Conservation (phyloP, 2,329 filamentous ascomycete genomes). For the Fusarium sp. region DNA sequence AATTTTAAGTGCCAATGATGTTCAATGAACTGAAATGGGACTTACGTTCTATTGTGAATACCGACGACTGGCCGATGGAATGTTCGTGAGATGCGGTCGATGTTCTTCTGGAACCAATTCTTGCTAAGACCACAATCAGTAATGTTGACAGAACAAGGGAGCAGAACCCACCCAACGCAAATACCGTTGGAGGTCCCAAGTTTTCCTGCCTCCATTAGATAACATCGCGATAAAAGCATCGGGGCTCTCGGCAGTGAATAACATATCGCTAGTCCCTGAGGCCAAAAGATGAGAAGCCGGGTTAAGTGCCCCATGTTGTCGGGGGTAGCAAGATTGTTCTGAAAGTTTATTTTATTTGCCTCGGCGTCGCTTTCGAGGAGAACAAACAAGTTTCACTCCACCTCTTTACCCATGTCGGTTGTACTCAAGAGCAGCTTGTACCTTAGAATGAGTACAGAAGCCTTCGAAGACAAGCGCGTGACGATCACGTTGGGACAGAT, state of each 20-base stretch:
- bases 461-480: too few relatives aligned
- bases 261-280: not conserved
- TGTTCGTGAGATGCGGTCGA: slow-evolving; percentile 25
- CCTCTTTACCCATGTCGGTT: too few relatives aligned
- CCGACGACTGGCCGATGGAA: slow-evolving; percentile 29
- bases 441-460: too few relatives aligned
- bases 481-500: too few relatives aligned
- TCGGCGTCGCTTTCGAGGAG: too few relatives aligned
- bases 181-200: slow-evolving; percentile 9
- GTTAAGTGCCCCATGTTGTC: not conserved
- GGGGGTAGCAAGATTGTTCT: too few relatives aligned
- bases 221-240: not conserved
- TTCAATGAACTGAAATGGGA: not conserved
- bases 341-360: too few relatives aligned
- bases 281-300: not conserved
- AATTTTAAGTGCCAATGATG: not conserved
- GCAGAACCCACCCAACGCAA: slow-evolving; percentile 14
- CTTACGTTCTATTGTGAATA: slow-evolving; percentile 28
- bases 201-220: not conserved
- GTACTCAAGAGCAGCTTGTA: too few relatives aligned
- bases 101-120: slow-evolving; percentile 33
- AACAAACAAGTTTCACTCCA: too few relatives aligned
- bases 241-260: not conserved
- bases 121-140: not conserved
- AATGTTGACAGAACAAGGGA: fast-evolving